These are phyloP conservation scores for Alternaria conjuncta DNA, from an alignment of 2,329 filamentous ascomycete species.

Conservation along the genomic window DNA sequence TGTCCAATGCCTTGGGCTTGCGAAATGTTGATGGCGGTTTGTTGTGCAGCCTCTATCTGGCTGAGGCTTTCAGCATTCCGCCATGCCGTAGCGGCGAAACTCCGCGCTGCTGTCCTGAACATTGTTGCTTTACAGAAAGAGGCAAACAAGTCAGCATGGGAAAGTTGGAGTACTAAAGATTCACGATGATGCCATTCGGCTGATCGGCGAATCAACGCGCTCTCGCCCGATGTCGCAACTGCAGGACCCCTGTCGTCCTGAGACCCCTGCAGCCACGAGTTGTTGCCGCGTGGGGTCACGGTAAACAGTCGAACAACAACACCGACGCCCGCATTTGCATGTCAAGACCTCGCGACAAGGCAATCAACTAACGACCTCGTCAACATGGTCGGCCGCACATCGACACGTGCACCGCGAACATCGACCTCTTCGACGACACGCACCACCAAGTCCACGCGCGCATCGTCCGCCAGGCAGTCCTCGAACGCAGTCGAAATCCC, in stretches of 20 bases:
- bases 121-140: constrained; percentile 52
- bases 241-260: constrained; percentile 10
- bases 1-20: constrained; percentile 79
- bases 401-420: constrained; percentile 49
- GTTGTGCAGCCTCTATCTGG: constrained; percentile 57
- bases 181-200: constrained; percentile 21
- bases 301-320: constrained; percentile 20
- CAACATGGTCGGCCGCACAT: constrained; percentile 56
- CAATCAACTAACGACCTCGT: constrained; percentile 10
- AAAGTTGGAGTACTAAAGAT: constrained; percentile 1
- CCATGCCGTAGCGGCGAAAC: constrained; percentile 69
- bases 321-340: constrained; percentile 12
- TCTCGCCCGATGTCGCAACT: constrained; percentile 35
- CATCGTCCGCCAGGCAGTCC: constrained; percentile 52
- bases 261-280: constrained; percentile 14
- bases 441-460: constrained; percentile 54
- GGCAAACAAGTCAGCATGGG: constrained; percentile 1
- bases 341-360: constrained; percentile 9
- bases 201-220: constrained; percentile 24
- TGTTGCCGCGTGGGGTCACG: constrained; percentile 9
- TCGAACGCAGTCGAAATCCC: constrained; percentile 60
- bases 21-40: constrained; percentile 75
- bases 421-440: constrained; percentile 47
- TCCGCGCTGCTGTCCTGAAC: constrained; percentile 72
- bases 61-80: constrained; percentile 58